Conservation (phyloP, 495 filamentous ascomycete species). For the Collariella sp. region DNA sequence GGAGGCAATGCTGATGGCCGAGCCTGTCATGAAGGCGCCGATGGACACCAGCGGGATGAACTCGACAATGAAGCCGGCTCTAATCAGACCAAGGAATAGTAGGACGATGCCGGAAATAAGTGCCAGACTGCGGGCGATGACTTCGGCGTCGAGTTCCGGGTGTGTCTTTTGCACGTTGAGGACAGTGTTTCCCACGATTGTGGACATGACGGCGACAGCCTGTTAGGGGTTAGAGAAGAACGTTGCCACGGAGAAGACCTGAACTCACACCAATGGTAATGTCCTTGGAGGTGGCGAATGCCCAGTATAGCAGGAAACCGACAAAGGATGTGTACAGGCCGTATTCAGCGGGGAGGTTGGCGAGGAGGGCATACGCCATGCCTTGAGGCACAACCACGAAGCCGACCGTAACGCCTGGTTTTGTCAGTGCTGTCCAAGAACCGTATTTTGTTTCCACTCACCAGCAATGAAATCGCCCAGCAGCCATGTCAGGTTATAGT, state of each 20-base stretch:
- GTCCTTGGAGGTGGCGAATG: slow-evolving; percentile 61
- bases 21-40: slow-evolving; percentile 47
- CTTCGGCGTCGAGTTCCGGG: slow-evolving; percentile 27
- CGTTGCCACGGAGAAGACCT: no score
- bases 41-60: slow-evolving; percentile 46
- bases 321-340: slow-evolving; percentile 61
- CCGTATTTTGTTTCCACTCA: slow-evolving; percentile 13
- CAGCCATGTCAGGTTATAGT: slow-evolving; percentile 45
- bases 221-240: slow-evolving; percentile 24
- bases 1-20: slow-evolving; percentile 43
- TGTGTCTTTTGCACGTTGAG: slow-evolving; percentile 41
- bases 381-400: slow-evolving; percentile 40
- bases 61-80: slow-evolving; percentile 46
- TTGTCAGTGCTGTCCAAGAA: background rate
- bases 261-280: slow-evolving; percentile 57
- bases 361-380: slow-evolving; percentile 58
- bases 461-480: slow-evolving; percentile 41
- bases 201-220: slow-evolving; percentile 94
- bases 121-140: slow-evolving; percentile 38
- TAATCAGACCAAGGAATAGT: slow-evolving; percentile 39
- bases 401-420: slow-evolving; percentile 21
- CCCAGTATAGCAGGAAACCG: slow-evolving; percentile 58
- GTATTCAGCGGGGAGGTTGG: slow-evolving; percentile 48
- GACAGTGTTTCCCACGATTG: slow-evolving; percentile 72
- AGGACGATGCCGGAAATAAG: slow-evolving; percentile 41